Conservation (phyloP, 352 stramenopile genomes). For the Phytophthora sp. region DNA sequence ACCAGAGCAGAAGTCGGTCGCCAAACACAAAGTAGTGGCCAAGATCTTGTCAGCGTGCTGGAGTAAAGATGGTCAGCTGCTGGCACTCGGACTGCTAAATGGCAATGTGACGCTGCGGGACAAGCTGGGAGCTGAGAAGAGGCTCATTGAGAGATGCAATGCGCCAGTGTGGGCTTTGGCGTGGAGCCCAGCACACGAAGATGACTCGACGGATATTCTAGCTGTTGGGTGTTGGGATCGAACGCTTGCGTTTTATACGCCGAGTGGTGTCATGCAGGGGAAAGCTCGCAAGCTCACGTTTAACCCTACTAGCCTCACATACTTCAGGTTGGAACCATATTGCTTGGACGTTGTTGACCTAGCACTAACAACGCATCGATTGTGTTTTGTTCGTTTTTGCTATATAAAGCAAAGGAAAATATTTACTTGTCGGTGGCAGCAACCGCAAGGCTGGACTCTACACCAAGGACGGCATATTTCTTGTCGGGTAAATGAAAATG, state of each 20-base stretch:
- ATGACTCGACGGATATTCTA: slow-evolving; percentile 82
- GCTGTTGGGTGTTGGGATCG: slow-evolving; percentile 95
- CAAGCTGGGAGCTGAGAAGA: slow-evolving; percentile 91
- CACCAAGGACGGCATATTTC: slow-evolving; percentile 87
- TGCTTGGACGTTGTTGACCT: neutral
- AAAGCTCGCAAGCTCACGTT: slow-evolving; percentile 93
- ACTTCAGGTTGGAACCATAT: slow-evolving; percentile 65
- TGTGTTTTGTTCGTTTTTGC: neutral
- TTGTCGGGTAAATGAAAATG: slow-evolving; percentile 45
- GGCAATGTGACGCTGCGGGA: slow-evolving; percentile 92
- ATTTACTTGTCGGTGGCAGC: slow-evolving; percentile 90
- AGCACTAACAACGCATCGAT: neutral
- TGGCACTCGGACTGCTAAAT: slow-evolving; percentile 93
- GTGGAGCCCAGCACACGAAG: slow-evolving; percentile 85
- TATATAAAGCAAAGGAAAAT: slow-evolving; percentile 88
- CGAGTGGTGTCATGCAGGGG: slow-evolving; percentile 82
- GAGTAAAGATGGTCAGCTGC: slow-evolving; percentile 91
- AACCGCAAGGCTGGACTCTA: slow-evolving; percentile 90
- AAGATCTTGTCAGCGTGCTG: slow-evolving; percentile 94
- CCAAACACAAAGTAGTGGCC: slow-evolving; percentile 94
- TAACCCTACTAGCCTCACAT: slow-evolving; percentile 91
- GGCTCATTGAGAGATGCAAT: slow-evolving; percentile 82
- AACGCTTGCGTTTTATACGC: slow-evolving; percentile 92
- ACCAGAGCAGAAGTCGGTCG: slow-evolving; percentile 93
- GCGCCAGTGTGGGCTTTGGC: slow-evolving; percentile 88